phyloP scores from a whole-genome alignment of 495 filamentous ascomycete genomes.

The Trichoderma virens region DNA sequence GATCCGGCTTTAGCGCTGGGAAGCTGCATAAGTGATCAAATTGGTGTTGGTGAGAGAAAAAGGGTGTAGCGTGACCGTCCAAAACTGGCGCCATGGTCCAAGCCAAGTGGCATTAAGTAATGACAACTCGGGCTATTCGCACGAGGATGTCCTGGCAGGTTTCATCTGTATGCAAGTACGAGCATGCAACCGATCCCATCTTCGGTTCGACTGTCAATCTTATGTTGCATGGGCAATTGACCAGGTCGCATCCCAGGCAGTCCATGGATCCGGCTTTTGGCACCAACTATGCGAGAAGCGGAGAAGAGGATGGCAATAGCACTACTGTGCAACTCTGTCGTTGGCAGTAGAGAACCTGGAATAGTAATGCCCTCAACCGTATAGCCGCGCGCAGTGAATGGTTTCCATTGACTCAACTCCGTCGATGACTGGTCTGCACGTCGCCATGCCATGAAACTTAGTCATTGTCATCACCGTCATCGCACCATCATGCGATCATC shows the following conservation, averaged over 20 bases:
- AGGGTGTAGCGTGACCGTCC: slow-evolving; percentile 1
- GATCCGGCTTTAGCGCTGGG: not conserved
- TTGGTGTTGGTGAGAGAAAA: not conserved
- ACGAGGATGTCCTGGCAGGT: not conserved
- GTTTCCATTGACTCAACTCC: not conserved
- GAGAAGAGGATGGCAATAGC: not conserved
- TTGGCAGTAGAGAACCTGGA: no score
- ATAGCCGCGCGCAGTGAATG: no score
- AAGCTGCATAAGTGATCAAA: not conserved
- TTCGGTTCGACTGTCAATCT: slow-evolving; percentile 6
- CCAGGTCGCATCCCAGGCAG: not conserved
- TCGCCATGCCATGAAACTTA: not conserved
- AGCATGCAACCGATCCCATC: not conserved
- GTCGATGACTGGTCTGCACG: not conserved
- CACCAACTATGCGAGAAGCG: not conserved
- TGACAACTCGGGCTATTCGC: not conserved
- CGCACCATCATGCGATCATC: not conserved
- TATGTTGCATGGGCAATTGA: not conserved
- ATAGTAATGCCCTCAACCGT: no score
- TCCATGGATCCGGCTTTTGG: not conserved
- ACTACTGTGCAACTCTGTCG: no score
- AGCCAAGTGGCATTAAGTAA: not conserved
- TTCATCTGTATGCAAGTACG: not conserved
- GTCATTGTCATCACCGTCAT: not conserved
- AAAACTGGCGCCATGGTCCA: not conserved